phyloP scores from a whole-genome alignment of 2,329 filamentous ascomycete species.

The Penicillium sp. region DNA sequence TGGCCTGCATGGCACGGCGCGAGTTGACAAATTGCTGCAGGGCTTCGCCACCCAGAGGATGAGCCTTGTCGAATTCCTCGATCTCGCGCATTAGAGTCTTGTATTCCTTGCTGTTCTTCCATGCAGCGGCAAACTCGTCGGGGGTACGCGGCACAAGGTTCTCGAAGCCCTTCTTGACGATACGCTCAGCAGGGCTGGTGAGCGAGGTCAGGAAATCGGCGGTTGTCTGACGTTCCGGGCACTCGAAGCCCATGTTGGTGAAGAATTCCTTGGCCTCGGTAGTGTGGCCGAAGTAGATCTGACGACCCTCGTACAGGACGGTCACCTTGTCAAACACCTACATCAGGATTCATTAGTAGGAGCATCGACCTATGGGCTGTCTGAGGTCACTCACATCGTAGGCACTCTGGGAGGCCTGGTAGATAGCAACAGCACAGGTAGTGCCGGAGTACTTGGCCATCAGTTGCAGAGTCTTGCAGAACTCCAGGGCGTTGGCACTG shows the following conservation, averaged over 20 bases:
- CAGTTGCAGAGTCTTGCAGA: conserved; percentile 54
- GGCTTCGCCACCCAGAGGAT: conserved; percentile 46
- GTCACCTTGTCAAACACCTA: conserved; percentile 70
- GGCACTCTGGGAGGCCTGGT: conserved; percentile 52
- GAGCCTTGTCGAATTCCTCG: conserved; percentile 45
- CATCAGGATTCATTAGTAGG: neutral
- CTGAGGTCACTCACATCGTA: conserved; percentile 41
- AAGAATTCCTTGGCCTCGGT: conserved; percentile 65
- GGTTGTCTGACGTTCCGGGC: conserved; percentile 68
- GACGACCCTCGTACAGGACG: conserved; percentile 72
- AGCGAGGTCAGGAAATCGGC: conserved; percentile 72
- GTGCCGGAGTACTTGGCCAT: conserved; percentile 53
- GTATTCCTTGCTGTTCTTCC: conserved; percentile 57
- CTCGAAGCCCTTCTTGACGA: conserved; percentile 61
- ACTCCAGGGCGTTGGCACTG: conserved; percentile 59
- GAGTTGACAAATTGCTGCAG: conserved; percentile 45
- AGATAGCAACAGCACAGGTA: conserved; percentile 59
- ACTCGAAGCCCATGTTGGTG: conserved; percentile 68
- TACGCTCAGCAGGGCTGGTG: conserved; percentile 65
- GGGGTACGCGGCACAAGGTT: conserved; percentile 65
- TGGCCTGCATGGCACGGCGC: conserved; percentile 46
- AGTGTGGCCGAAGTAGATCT: conserved; percentile 74
- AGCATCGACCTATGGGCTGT: neutral
- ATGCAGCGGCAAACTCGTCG: conserved; percentile 65
- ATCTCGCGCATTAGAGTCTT: conserved; percentile 45